Percentiles rank a stretch among this genome's conserved stretches.
Conservation (phyloP, 352 stramenopile genomes). For the Pythium apleroticum region DNA sequence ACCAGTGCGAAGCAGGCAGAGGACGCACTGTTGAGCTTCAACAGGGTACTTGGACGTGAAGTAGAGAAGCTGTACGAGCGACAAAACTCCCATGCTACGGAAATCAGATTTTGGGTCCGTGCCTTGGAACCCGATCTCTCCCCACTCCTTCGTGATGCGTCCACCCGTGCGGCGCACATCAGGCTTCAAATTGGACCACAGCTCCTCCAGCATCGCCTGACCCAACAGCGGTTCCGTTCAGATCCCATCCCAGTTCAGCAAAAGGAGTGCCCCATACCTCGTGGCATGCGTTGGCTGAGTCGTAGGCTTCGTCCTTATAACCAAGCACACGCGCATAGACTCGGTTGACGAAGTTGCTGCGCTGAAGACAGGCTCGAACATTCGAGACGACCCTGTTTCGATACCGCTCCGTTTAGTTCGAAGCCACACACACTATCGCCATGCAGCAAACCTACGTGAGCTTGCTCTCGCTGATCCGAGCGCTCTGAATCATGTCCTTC, state of each 20-base stretch:
- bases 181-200: slow-evolving; percentile 82
- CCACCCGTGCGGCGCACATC: slow-evolving; percentile 69
- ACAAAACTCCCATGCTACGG: slow-evolving; percentile 79
- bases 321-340: slow-evolving; percentile 53
- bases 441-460: slow-evolving; percentile 34
- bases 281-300: slow-evolving; percentile 59
- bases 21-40: slow-evolving; percentile 63
- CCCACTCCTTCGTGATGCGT: slow-evolving; percentile 86
- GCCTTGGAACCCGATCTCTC: slow-evolving; percentile 86
- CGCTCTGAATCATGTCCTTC: slow-evolving; percentile 54
- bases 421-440: background rate
- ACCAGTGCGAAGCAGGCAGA: background rate
- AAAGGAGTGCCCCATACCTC: slow-evolving; percentile 28
- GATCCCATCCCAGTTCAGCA: background rate
- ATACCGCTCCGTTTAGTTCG: background rate
- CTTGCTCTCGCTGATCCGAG: slow-evolving; percentile 48
- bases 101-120: slow-evolving; percentile 87
- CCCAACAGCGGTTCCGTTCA: background rate
- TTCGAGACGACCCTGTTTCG: slow-evolving; percentile 57
- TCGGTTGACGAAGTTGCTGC: slow-evolving; percentile 76
- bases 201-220: slow-evolving; percentile 74
- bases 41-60: slow-evolving; percentile 75
- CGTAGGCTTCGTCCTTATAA: slow-evolving; percentile 69
- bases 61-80: slow-evolving; percentile 71
- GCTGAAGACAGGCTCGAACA: slow-evolving; percentile 61